Conservation (phyloP, 2,329 filamentous ascomycete genomes). For the Curvularia eragrostidis region DNA sequence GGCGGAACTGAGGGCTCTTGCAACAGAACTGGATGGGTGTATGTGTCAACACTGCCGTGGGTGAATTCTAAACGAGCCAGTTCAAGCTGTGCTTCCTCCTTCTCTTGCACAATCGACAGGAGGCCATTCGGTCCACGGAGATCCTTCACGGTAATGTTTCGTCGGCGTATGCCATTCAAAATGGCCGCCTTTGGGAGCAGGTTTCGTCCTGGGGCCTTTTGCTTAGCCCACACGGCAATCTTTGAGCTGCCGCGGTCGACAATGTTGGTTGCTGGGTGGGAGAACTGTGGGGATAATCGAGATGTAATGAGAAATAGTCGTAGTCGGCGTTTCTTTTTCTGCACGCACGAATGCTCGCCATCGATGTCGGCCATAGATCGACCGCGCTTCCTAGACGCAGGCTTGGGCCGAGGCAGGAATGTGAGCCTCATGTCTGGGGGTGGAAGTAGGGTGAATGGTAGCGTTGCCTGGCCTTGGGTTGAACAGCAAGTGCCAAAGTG, state of each 20-base stretch:
- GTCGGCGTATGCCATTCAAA: conserved; percentile 65
- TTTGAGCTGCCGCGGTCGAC: conserved; percentile 65
- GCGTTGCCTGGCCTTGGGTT: conserved; percentile 22
- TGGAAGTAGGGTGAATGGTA: conserved; percentile 45
- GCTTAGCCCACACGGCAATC: conserved; percentile 56
- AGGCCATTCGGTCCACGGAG: conserved; percentile 25
- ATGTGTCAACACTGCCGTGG: conserved; percentile 43
- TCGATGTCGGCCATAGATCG: conserved; percentile 66
- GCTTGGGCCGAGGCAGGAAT: conserved; percentile 40
- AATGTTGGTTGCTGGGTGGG: conserved; percentile 72
- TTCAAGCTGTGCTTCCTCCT: conserved; percentile 41
- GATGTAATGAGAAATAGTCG: conserved; percentile 70
- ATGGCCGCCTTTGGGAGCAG: conserved; percentile 70
- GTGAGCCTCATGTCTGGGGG: conserved; percentile 41
- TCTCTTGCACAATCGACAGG: conserved; percentile 39
- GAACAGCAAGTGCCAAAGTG: conserved; percentile 21
- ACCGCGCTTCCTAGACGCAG: conserved; percentile 56
- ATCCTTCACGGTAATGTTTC: conserved; percentile 35
- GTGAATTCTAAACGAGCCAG: conserved; percentile 41
- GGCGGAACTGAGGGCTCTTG: conserved; percentile 24
- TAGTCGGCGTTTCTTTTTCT: conserved; percentile 71
- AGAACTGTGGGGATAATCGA: conserved; percentile 72
- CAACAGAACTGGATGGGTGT: conserved; percentile 35
- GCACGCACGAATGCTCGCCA: conserved; percentile 57
- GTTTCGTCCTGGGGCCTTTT: conserved; percentile 57